Evolutionary conservation across 495 filamentous ascomycete genomes (phyloP).

Genomic region (Penicillium silybi): DNA sequence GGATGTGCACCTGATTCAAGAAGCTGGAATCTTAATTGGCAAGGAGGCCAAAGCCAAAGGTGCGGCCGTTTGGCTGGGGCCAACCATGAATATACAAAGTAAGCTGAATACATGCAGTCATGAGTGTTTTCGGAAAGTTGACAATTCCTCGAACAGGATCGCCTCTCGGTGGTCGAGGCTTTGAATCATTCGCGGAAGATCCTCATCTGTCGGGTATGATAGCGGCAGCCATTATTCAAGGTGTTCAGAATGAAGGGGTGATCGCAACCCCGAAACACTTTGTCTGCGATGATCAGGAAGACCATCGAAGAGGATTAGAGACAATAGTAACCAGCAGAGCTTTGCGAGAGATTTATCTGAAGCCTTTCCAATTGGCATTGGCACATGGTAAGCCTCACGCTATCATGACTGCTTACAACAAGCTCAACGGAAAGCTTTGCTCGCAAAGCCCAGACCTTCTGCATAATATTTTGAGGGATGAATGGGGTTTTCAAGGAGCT

Average conservation of each 20-base stretch:
- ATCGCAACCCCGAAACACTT: slow-evolving; percentile 68
- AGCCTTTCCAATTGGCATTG: slow-evolving; percentile 63
- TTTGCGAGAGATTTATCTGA: slow-evolving; percentile 63
- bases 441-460: too few relatives aligned
- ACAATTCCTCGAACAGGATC: too few relatives aligned
- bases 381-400: slow-evolving; percentile 51
- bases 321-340: slow-evolving; percentile 30
- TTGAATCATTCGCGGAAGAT: slow-evolving; percentile 71
- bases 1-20: too few relatives aligned
- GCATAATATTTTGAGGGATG: background rate
- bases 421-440: slow-evolving; percentile 50
- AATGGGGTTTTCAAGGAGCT: background rate
- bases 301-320: too few relatives aligned
- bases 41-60: too few relatives aligned
- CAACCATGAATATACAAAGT: slow-evolving; percentile 8
- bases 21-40: too few relatives aligned
- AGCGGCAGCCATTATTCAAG: slow-evolving; percentile 56
- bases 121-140: too few relatives aligned
- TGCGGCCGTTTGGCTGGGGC: too few relatives aligned
- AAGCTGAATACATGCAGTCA: too few relatives aligned
- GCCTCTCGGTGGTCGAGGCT: slow-evolving; percentile 68
- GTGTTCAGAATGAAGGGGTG: slow-evolving; percentile 57
- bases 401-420: slow-evolving; percentile 70
- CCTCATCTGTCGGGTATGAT: slow-evolving; percentile 59
- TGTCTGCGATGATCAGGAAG: slow-evolving; percentile 20